These are phyloP conservation scores for Oryza brachyantha DNA, from an alignment of 176 grass and related monocot species.

Conservation along the genomic window DNA sequence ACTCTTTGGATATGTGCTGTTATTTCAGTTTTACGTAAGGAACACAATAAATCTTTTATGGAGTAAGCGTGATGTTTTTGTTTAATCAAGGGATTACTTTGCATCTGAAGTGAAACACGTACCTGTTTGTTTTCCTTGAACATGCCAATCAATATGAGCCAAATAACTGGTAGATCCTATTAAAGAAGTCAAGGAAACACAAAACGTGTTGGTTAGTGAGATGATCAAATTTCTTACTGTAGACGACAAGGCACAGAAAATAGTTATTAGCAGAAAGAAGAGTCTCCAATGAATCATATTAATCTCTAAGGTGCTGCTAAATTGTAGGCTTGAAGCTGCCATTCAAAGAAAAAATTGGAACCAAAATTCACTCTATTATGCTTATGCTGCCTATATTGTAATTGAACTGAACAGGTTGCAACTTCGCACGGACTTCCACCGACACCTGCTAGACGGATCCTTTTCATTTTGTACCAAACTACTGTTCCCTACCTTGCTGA, in stretches of 20 bases:
- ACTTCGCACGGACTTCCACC: constrained; percentile 76
- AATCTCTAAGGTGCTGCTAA: neutral
- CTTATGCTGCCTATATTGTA: constrained; percentile 13
- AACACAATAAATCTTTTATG: neutral
- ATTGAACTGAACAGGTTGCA: constrained; percentile 56
- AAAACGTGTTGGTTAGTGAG: neutral
- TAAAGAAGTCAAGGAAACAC: neutral
- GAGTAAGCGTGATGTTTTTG: neutral
- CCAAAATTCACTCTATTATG: constrained; percentile 6
- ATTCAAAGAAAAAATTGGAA: neutral
- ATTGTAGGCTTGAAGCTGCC: neutral
- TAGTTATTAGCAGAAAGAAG: neutral
- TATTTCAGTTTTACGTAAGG: neutral
- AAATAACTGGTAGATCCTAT: neutral
- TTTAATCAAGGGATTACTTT: neutral
- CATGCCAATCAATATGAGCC: neutral
- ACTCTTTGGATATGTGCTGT: neutral
- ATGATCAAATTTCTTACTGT: neutral
- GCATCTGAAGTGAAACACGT: neutral
- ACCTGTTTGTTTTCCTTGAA: neutral
- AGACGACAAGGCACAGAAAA: neutral
- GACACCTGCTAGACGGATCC: constrained; percentile 73
- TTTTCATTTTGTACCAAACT: constrained; percentile 96
- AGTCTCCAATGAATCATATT: neutral
- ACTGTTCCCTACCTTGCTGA: constrained; percentile 84